A percentile compares a stretch with the other conserved stretches of the same genome.
Evolutionary conservation across 805 yeast genomes (phyloP).

Genomic region (Monosporozyma aquatica): DNA sequence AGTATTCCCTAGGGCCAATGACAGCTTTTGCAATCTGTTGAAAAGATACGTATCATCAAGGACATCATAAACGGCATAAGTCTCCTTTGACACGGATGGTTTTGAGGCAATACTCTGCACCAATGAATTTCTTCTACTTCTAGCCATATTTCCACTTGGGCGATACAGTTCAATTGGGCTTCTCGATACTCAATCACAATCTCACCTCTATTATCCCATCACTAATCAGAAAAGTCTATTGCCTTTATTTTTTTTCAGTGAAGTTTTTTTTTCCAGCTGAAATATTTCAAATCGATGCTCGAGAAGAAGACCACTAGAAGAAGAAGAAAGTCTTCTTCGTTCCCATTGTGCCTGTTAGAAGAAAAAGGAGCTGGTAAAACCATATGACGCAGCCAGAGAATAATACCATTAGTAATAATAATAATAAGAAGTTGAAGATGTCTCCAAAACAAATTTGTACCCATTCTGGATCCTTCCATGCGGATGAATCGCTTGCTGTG

Average conservation of each 20-base stretch:
- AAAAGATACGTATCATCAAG: constrained; percentile 22
- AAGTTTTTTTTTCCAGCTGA: too few species aligned
- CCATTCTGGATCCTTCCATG: constrained; percentile 91
- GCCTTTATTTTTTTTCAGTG: too few species aligned
- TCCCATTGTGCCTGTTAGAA: too few species aligned
- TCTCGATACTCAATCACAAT: too few species aligned
- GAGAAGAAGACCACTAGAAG: too few species aligned
- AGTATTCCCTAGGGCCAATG: constrained; percentile 7
- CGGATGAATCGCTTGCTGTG: constrained; percentile 93
- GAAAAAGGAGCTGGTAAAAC: too few species aligned
- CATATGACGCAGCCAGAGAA: too few species aligned
- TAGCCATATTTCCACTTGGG: constrained; percentile 4
- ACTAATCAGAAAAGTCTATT: too few species aligned
- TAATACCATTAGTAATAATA: too few species aligned
- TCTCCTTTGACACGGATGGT: constrained; percentile 13
- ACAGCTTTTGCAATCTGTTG: constrained; percentile 16
- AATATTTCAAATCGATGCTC: too few species aligned
- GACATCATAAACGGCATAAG: constrained; percentile 14
- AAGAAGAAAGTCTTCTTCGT: too few species aligned
- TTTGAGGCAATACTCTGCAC: constrained; percentile 53
- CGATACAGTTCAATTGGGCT: background rate
- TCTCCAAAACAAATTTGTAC: constrained; percentile 58
- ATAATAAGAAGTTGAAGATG: background rate
- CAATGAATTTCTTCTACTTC: constrained; percentile 51
- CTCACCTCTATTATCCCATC: too few species aligned